A percentile compares a stretch with the other conserved stretches of the same genome.
phyloP scores from a whole-genome alignment of 1,284 basidiomycete species.

The Malassezia globosa region DNA sequence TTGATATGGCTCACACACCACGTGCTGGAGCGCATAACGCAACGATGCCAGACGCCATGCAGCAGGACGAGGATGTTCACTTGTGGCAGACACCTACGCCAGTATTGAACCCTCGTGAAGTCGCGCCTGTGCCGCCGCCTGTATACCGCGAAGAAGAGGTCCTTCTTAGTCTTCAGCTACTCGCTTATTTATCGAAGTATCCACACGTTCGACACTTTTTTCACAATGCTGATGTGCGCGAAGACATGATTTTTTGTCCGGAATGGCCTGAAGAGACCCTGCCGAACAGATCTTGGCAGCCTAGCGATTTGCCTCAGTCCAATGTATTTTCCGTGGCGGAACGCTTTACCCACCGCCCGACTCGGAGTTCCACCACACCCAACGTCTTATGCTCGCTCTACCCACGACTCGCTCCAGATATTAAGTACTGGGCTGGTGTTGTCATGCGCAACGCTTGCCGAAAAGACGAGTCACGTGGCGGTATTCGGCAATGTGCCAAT shows the following conservation, averaged over 20 bases:
- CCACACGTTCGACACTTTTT: constrained; percentile 95
- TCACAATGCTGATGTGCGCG: constrained; percentile 52
- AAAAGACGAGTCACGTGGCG: constrained; percentile 80
- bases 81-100: constrained; percentile 3
- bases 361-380: constrained; percentile 54
- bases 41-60: background rate
- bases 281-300: constrained; percentile 35
- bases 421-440: constrained; percentile 97
- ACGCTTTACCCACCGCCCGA: constrained; percentile 83
- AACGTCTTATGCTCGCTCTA: constrained; percentile 46
- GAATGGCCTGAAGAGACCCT: constrained; percentile 25
- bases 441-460: constrained; percentile 98
- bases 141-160: constrained; percentile 87
- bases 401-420: constrained; percentile 67
- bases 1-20: background rate
- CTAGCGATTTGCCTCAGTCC: constrained; percentile 43
- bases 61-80: constrained; percentile 11
- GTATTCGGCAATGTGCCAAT: constrained; percentile 93
- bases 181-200: constrained; percentile 95
- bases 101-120: background rate
- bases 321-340: constrained; percentile 84
- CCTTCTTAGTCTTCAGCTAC: constrained; percentile 73
- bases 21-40: background rate
- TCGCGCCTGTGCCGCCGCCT: background rate
- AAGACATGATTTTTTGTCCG: constrained; percentile 25